Percentiles rank a stretch among this genome's conserved stretches.
These are phyloP conservation scores for Epichloe festucae DNA, from an alignment of 2,329 filamentous ascomycete species.

Conservation along the genomic window DNA sequence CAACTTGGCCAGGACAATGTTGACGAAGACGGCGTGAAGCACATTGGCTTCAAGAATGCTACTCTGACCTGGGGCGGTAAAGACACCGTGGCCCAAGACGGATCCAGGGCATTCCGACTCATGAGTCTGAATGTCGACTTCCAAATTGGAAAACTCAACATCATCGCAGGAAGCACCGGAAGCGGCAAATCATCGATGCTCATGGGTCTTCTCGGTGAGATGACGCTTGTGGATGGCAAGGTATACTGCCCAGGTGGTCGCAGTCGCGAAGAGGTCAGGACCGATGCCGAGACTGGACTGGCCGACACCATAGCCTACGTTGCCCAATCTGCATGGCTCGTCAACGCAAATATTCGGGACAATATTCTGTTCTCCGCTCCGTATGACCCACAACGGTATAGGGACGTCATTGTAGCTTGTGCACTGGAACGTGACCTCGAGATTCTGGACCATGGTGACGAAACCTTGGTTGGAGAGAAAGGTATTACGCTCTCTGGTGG, in stretches of 20 bases:
- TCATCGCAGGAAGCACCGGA: conserved; percentile 85
- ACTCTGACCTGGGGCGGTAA: conserved; percentile 82
- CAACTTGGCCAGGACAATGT: conserved; percentile 63
- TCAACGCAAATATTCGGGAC: conserved; percentile 89
- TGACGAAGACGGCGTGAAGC: conserved; percentile 53
- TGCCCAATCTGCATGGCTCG: conserved; percentile 91
- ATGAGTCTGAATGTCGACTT: conserved; percentile 78
- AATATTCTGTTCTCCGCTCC: conserved; percentile 86
- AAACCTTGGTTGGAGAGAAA: conserved; percentile 92
- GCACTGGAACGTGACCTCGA: conserved; percentile 82
- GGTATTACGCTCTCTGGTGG: conserved; percentile 93
- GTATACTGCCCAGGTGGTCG: conserved; percentile 77
- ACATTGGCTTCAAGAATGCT: conserved; percentile 74
- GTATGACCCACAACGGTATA: conserved; percentile 71
- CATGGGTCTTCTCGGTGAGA: conserved; percentile 93
- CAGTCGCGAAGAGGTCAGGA: conserved; percentile 71
- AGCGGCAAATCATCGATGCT: conserved; percentile 91
- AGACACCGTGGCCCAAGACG: conserved; percentile 45
- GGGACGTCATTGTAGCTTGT: conserved; percentile 79
- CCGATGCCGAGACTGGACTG: conserved; percentile 71
- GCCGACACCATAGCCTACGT: conserved; percentile 93
- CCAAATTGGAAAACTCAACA: conserved; percentile 72
- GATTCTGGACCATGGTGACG: conserved; percentile 83
- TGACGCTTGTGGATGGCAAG: conserved; percentile 70
- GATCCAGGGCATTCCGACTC: conserved; percentile 65